Conservation (phyloP, 2,329 filamentous ascomycete genomes). For the Ophioceras dolichostomum region DNA sequence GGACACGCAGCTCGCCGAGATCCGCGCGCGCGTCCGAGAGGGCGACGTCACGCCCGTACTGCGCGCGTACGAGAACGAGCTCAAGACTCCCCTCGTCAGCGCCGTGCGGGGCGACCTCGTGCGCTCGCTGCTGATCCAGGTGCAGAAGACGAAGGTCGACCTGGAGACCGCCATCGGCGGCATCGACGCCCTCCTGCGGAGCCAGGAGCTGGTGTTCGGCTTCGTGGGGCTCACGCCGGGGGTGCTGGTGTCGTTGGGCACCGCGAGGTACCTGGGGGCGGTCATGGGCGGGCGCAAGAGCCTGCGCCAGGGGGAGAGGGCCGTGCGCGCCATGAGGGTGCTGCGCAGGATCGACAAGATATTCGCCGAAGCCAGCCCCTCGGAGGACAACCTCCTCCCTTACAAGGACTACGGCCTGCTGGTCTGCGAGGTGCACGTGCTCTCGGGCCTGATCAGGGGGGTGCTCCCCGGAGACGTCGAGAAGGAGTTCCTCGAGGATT, state of each 20-base stretch:
- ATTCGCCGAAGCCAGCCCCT: slow-evolving; percentile 45
- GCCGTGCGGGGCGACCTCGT: slow-evolving; percentile 79
- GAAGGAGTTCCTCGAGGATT: slow-evolving; percentile 78
- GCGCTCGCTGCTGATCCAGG: slow-evolving; percentile 83
- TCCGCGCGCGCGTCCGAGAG: slow-evolving; percentile 71
- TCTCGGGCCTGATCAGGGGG: slow-evolving; percentile 55
- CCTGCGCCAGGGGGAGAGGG: slow-evolving; percentile 48
- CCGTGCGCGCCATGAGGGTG: slow-evolving; percentile 61
- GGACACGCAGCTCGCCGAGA: slow-evolving; percentile 58
- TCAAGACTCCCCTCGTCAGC: slow-evolving; percentile 70
- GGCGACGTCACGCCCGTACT: slow-evolving; percentile 90
- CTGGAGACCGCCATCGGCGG: slow-evolving; percentile 92
- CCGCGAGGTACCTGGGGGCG: slow-evolving; percentile 57
- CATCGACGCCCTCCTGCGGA: slow-evolving; percentile 88
- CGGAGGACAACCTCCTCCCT: slow-evolving; percentile 61
- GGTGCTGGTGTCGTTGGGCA: slow-evolving; percentile 71
- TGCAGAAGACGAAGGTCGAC: slow-evolving; percentile 98
- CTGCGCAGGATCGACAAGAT: slow-evolving; percentile 83
- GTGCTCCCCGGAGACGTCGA: slow-evolving; percentile 64
- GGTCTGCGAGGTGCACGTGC: slow-evolving; percentile 76
- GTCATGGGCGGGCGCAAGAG: slow-evolving; percentile 61
- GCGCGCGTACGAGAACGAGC: slow-evolving; percentile 79
- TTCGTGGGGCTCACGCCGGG: slow-evolving; percentile 91
- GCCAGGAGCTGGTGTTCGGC: slow-evolving; percentile 95
- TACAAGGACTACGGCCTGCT: slow-evolving; percentile 91